Conservation (phyloP, 345 rosid species). For the Citrus australasica region DNA sequence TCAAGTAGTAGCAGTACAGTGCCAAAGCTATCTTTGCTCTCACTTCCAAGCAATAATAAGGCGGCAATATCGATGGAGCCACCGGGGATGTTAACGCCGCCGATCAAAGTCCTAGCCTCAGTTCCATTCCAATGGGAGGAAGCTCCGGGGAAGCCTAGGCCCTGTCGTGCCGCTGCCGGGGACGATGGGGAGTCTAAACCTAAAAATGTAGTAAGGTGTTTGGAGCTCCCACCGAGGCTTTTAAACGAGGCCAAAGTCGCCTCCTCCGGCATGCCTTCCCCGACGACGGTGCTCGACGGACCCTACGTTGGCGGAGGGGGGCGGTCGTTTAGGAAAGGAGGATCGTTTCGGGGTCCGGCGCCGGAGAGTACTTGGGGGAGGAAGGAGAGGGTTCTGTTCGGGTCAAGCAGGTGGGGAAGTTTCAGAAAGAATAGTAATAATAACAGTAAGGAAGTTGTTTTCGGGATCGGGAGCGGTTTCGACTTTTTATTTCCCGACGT, state of each 20-base stretch:
- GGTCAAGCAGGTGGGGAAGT: constrained; percentile 53
- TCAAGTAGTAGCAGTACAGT: not conserved
- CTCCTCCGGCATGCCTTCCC: constrained; percentile 35
- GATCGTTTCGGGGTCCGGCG: constrained; percentile 29
- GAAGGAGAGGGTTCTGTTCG: constrained; percentile 29
- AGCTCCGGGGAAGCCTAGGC: constrained; percentile 84
- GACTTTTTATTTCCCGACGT: constrained; percentile 20
- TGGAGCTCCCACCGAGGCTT: constrained; percentile 75
- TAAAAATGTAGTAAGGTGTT: constrained; percentile 20
- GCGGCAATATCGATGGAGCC: constrained; percentile 22
- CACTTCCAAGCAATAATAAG: constrained; percentile 37
- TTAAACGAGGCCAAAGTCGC: constrained; percentile 26
- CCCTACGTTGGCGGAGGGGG: constrained; percentile 33
- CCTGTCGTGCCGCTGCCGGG: not conserved
- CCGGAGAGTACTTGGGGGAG: constrained; percentile 11
- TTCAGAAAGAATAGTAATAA: constrained; percentile 32
- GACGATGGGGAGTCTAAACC: constrained; percentile 4
- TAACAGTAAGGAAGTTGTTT: not conserved
- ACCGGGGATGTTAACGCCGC: constrained; percentile 56
- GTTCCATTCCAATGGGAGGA: constrained; percentile 93
- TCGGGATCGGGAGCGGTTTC: constrained; percentile 17
- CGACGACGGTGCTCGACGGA: constrained; percentile 53
- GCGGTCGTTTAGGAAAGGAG: constrained; percentile 24
- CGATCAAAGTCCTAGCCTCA: constrained; percentile 48
- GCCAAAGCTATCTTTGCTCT: constrained; percentile 52